phyloP scores from a whole-genome alignment of 495 filamentous ascomycete genomes.

The Apiosordaria backusii region DNA sequence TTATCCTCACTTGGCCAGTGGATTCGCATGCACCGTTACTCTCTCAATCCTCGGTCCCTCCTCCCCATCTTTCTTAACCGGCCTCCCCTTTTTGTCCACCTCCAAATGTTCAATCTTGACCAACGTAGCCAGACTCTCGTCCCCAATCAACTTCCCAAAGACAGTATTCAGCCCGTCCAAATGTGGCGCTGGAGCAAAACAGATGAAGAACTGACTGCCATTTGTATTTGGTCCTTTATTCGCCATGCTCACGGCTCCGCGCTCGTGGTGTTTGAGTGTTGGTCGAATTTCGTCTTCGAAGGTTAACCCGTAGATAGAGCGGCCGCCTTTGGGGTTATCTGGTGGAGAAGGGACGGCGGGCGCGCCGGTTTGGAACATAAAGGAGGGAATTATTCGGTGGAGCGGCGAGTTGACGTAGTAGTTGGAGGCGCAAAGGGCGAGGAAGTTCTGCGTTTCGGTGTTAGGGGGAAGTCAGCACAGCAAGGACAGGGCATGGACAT shows the following conservation, averaged over 20 bases:
- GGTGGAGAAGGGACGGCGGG: constrained; percentile 58
- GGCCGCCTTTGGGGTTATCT: constrained; percentile 69
- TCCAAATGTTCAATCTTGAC: constrained; percentile 71
- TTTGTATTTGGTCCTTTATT: constrained; percentile 84
- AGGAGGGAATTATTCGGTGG: constrained; percentile 82
- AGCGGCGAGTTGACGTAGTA: constrained; percentile 88
- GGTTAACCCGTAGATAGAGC: constrained; percentile 76
- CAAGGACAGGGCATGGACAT: constrained; percentile 18
- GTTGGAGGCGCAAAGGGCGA: constrained; percentile 85
- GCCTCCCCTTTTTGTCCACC: constrained; percentile 88
- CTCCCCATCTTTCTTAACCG: constrained; percentile 50
- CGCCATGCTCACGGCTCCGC: constrained; percentile 91
- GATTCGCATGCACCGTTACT: constrained; percentile 92
- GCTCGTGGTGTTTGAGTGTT: constrained; percentile 75
- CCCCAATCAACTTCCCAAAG: constrained; percentile 74
- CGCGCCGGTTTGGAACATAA: constrained; percentile 90
- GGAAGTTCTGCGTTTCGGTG: constrained; percentile 67
- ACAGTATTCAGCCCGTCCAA: constrained; percentile 91
- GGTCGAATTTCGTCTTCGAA: constrained; percentile 95
- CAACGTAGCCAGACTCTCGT: constrained; percentile 63
- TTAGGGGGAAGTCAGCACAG: not conserved
- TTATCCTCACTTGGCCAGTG: constrained; percentile 63
- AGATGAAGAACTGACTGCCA: constrained; percentile 92
- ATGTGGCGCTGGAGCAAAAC: constrained; percentile 82
- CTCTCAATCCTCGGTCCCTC: constrained; percentile 59